Base-by-base conservation (phyloP, 2,329 filamentous ascomycete genomes). In the Salinomyces thailandicus region DNA sequence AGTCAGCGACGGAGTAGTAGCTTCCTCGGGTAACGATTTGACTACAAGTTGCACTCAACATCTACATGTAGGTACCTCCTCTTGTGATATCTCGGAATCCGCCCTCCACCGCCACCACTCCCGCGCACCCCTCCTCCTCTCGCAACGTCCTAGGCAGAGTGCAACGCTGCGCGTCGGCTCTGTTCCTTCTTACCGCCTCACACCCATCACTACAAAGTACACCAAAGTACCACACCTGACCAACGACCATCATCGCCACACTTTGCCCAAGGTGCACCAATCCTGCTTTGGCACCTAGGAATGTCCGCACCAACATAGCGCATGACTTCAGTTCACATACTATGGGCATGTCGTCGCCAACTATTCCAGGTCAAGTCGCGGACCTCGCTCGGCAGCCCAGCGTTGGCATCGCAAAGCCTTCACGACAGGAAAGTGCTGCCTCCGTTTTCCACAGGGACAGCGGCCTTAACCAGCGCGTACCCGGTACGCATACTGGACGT, bases 311-410 rank as follows among this genome's bases (percentile, higher is more conserved):
- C n/a, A n/a, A n/a, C n/a, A n/a, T n/a, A n/a, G n/a, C n/a, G n/a
- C 4, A 26, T 26, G 3, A 26, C 22, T 26, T 9, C 22, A n/a
- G n/a, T n/a, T n/a, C n/a, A n/a, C n/a, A n/a, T 26, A 14, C 31
- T 22, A 38, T 38, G 36, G 31, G 36, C 20, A 35, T 38, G 36
- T 30, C 31, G 31, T 31, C 20, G 22, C 36, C 36, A 15, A 28
- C 32, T n/a, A 31, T 34, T 12, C 13, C 36, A 14, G 36, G 36
- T 24, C 36, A 38, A 24, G 17, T 35, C 26, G 18, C 15, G 14
- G 18, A 9, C 18, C 27, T 37, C 24, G 12, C 24, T 6, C 36
- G 24, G 6, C 13, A 20, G 22, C 27, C 28, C 18, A 33, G 30
- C 15, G 4, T 28, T 9, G 11, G 15, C 19, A 4, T 17, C 14